Evolutionary conservation across 257 asterid species (phyloP), one percentile per base, ranked within the genome.

Genomic region (Eucommia ulmoides): DNA sequence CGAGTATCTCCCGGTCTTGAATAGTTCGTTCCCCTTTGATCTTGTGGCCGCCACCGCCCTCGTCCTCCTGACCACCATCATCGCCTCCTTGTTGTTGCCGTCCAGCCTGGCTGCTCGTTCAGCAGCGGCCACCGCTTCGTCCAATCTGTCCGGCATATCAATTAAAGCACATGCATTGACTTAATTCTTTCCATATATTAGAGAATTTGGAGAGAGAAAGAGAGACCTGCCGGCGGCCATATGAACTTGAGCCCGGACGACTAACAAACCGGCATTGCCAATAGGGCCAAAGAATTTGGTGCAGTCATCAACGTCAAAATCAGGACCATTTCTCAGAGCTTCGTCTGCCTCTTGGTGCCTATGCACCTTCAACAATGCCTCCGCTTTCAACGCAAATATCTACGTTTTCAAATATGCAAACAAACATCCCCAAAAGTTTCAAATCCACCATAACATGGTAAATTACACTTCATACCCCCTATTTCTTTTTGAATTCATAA

Each of bases 321-420:
- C 63, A 0, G 93, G 95, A 23, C 87, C 75, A 26, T 46, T 73
- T 7, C 59, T 64, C 69, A 76, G 50, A 18, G 76, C 73, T 46
- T 81, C 79, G 24, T 81, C 82, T 16, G 95, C 95, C 17, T 79
- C 93, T 65, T 76, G 87, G 57, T 74, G 80, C 67, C 65, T 78
- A 53, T 72, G 73, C 35, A 84, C 82, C 76, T 68, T 79, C 71
- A 84, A 17, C 20, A 68, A 63, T 2, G 93, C 93, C 72, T 81
- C 95, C 10, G 89, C 84, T 79, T 71, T 81, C 67, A 84, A 54
- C 22, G 87, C 82, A 54, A 78, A 74, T 74, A 84, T 81, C 95
- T 84, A 49, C 58, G n/a, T n/a, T n/a, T n/a, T n/a, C n/a, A n/a
- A n/a, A n/a, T n/a, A n/a, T n/a, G n/a, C n/a, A n/a, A n/a, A n/a